Percentiles rank a stretch among this genome's conserved stretches.
Conservation (phyloP, 306 rosid genomes). For the Psophocarpus tetragonolobus region DNA sequence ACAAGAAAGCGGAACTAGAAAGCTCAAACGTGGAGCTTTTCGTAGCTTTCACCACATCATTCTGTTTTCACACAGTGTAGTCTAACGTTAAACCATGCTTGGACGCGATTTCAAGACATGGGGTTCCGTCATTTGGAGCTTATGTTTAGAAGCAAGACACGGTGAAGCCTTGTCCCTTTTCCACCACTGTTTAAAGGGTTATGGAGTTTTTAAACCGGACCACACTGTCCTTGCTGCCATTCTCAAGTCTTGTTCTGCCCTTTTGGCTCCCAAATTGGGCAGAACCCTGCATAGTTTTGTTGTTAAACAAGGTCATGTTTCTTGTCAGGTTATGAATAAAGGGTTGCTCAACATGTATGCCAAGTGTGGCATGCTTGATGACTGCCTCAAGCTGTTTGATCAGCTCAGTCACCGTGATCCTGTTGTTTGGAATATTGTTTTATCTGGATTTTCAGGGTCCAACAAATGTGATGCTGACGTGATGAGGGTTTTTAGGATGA, state of each 20-base stretch:
- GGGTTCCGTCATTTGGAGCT: slow-evolving; percentile 48
- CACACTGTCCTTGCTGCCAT: slow-evolving; percentile 51
- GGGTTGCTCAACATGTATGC: slow-evolving; percentile 88
- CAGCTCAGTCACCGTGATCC: slow-evolving; percentile 58
- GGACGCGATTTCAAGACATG: slow-evolving; percentile 47
- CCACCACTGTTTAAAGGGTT: slow-evolving; percentile 38
- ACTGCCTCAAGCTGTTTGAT: slow-evolving; percentile 61
- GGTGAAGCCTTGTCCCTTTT: slow-evolving; percentile 60
- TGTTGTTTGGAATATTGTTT: slow-evolving; percentile 80
- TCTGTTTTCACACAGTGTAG: neutral
- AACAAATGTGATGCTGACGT: slow-evolving; percentile 49
- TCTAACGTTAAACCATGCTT: slow-evolving; percentile 37
- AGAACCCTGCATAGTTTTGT: slow-evolving; percentile 62
- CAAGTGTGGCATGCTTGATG: slow-evolving; percentile 65
- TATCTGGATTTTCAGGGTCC: slow-evolving; percentile 69
- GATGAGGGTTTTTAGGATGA: slow-evolving; percentile 53
- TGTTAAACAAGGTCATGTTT: slow-evolving; percentile 66
- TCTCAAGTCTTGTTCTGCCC: slow-evolving; percentile 75
- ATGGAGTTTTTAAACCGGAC: slow-evolving; percentile 52
- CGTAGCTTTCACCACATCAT: neutral
- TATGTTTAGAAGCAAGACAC: slow-evolving; percentile 48
- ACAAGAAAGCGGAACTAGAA: neutral
- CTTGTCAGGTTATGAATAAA: slow-evolving; percentile 66
- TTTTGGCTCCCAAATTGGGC: slow-evolving; percentile 56
- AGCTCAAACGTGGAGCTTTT: neutral